Base-by-base conservation (phyloP, 352 stramenopile species). In the Thraustochytrium sp. region DNA sequence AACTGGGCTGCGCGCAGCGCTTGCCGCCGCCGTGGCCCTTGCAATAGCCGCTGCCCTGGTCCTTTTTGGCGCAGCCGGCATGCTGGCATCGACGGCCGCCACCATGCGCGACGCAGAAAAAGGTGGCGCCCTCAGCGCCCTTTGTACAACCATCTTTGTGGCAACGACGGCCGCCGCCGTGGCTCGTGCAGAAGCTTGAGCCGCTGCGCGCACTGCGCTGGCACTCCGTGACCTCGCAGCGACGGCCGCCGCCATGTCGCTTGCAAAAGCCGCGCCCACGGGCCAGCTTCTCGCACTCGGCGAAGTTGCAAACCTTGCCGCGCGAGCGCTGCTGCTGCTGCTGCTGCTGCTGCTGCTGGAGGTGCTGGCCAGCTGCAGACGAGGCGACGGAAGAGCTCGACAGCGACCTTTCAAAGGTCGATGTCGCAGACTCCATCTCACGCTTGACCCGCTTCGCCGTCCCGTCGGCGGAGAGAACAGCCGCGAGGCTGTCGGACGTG, bases 71-170 rank as follows among this genome's bases (percentile, higher is more conserved):
- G 85, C 88, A 90, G 16, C 80, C 87, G 3, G 26, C 46, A 2
- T 84, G 21, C 4, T 83, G 46, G 85, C 92, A 96, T 42, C 89
- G 90, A 48, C 90, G 90, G 65, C 92, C 92, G 44, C 92, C 92
- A 31, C 92, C 92, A 86, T 96, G 92, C 84, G 94, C 90, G 29
- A 90, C 90, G 85, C 93, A 94, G 90, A 90, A 94, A 77, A 94
- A 84, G 23, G 55, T 84, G 37, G 55, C 75, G 16, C 75, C 75
- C 61, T 73, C 75, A n/a, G 61, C 75, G 44, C 90, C 90, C 86
- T 94, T 94, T 86, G 91, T 87, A 75, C 90, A 94, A 38, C 89
- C 90, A 26, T 87, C 76, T 5, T 90, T 84, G 59, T 86, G 76
- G 83, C 90, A 93, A 46, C 90, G 85, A 56, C 89, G 87, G 34